Evolutionary conservation across 768 basidiomycete genomes (phyloP), one percentile per base, ranked within the genome.

Genomic region (Tylopilus felleus): DNA sequence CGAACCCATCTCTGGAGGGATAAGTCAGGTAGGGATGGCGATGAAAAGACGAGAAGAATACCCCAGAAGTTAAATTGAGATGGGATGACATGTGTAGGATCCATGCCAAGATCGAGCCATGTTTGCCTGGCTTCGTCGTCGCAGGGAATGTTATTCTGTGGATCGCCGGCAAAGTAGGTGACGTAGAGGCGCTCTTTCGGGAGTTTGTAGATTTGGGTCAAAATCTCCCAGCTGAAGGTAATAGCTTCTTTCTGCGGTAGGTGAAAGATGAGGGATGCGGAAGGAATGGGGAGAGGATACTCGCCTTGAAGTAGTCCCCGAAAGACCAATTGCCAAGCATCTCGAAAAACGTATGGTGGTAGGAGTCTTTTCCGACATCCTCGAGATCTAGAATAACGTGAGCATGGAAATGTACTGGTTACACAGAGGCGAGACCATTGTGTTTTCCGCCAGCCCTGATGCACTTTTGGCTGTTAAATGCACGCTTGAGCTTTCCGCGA

Each of bases 261-360:
- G 49, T 46, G 48, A 54, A 55, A 41, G 33, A 16, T 41, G 35
- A 58, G 56, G 6, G 42, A 14, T 28, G 50, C 8, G 38, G 31
- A 33, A 42, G 42, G 14, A 23, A 56, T 16, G 3, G 12, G 40
- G 17, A 31, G 45, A n/a, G 8, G 36, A 35, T 28, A 63, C 70
- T 42, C 48, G 84, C 95, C 84, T 99, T 99, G 85, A 99, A 99
- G 77, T 99, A 99, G 72, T 99, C 95, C 0, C 97, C 97, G 62
- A 98, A 99, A 5, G 95, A 98, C 97, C 97, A 99, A 71, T 99
- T 99, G 36, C 97, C 97, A 58, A 99, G 74, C 97, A 99, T 99
- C 74, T 99, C 97, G 66, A 99, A 99, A 75, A 96, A 95, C 2
- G 93, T 97, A 67, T 96, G 90, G 65, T 98, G 96, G 71, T 98